These are phyloP conservation scores for Oenanthe javanica DNA, from an alignment of 140 eudicot genomes.

Conservation along the genomic window DNA sequence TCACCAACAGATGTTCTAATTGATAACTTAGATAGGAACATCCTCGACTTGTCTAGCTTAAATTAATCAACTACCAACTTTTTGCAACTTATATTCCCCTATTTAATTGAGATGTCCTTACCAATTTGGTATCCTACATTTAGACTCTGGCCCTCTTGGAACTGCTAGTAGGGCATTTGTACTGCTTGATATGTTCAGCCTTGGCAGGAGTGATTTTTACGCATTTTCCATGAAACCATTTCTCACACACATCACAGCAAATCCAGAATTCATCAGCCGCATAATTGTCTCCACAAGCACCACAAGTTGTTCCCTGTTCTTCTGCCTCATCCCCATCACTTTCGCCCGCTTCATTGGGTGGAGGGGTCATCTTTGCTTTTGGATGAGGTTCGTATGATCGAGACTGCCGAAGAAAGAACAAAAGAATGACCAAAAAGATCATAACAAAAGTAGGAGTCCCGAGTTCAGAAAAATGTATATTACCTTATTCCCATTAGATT, in stretches of 20 bases:
- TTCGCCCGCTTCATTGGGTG: conserved; percentile 37
- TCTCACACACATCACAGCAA: conserved; percentile 79
- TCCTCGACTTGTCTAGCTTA: neutral
- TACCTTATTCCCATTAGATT: conserved; percentile 42
- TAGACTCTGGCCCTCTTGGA: conserved; percentile 58
- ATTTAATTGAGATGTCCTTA: neutral
- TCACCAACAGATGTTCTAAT: neutral
- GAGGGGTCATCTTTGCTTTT: conserved; percentile 30
- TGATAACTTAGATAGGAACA: neutral
- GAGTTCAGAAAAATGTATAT: neutral
- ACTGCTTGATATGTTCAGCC: conserved; percentile 84
- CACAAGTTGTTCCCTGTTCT: conserved; percentile 44
- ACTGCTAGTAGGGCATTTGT: conserved; percentile 79
- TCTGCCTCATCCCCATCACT: conserved; percentile 70
- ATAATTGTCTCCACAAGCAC: conserved; percentile 73
- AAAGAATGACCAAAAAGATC: neutral
- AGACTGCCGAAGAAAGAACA: conserved; percentile 26
- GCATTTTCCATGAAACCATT: conserved; percentile 87
- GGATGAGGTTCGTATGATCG: conserved; percentile 33
- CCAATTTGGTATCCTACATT: conserved; percentile 10
- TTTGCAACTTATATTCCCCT: neutral
- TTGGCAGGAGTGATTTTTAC: conserved; percentile 86
- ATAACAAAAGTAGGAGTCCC: neutral
- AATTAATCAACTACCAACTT: neutral
- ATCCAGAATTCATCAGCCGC: conserved; percentile 74